These are phyloP conservation scores for Penicillium sclerotigenum DNA, from an alignment of 2,329 filamentous ascomycete species.

Conservation along the genomic window DNA sequence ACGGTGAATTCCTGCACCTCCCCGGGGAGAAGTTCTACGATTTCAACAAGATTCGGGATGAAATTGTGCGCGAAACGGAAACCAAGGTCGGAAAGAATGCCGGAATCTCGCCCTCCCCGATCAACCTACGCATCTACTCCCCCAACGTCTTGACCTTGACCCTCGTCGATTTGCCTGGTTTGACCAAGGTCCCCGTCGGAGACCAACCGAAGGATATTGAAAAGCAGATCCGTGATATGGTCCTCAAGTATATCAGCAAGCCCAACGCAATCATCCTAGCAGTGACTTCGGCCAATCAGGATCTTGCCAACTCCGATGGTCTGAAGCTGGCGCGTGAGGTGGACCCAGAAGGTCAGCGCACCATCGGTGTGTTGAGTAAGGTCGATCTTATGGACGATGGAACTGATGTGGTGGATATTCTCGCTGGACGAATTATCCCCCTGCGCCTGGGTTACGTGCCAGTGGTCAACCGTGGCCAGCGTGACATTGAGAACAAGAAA, in stretches of 20 bases:
- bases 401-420: slow-evolving; percentile 96
- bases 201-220: slow-evolving; percentile 97
- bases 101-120: slow-evolving; percentile 92
- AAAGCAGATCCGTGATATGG: slow-evolving; percentile 95
- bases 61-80: slow-evolving; percentile 95
- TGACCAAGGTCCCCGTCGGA: slow-evolving; percentile 95
- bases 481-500: slow-evolving; percentile 98
- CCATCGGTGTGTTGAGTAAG: slow-evolving; percentile 97
- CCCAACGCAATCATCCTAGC: slow-evolving; percentile 97
- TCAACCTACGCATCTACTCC: slow-evolving; percentile 97
- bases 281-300: slow-evolving; percentile 93
- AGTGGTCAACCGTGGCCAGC: slow-evolving; percentile 94
- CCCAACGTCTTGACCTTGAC: slow-evolving; percentile 97
- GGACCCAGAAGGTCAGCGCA: slow-evolving; percentile 93
- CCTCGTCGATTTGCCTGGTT: slow-evolving; percentile 89
- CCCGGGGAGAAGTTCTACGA: slow-evolving; percentile 97
- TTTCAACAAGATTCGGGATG: slow-evolving; percentile 97
- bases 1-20: slow-evolving; percentile 98
- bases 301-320: slow-evolving; percentile 97
- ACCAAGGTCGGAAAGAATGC: slow-evolving; percentile 94
- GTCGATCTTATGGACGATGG: slow-evolving; percentile 99
- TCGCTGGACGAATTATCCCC: slow-evolving; percentile 95
- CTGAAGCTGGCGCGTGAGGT: slow-evolving; percentile 95
- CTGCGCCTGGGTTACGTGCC: slow-evolving; percentile 92
- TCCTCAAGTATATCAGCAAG: slow-evolving; percentile 97